Percentiles rank a stretch among this genome's conserved stretches.
phyloP scores from a whole-genome alignment of 148 eudicot genomes.

The Diospyros lotus region DNA sequence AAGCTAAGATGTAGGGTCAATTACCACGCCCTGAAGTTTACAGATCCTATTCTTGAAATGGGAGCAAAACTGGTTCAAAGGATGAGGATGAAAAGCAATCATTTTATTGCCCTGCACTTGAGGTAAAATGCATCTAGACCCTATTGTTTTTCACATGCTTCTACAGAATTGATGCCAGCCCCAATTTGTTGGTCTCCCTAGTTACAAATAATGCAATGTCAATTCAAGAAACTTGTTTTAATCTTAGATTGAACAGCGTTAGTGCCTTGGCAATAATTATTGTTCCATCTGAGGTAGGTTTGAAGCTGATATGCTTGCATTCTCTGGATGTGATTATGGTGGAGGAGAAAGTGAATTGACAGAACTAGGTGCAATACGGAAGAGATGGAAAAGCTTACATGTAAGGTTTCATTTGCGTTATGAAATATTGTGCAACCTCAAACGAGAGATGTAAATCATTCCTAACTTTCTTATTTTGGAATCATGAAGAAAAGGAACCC shows the following conservation, averaged over 20 bases:
- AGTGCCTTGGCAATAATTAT: constrained; percentile 5
- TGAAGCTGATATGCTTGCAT: constrained; percentile 96
- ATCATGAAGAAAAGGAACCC: constrained; percentile 61
- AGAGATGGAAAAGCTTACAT: constrained; percentile 80
- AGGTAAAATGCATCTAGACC: constrained; percentile 36
- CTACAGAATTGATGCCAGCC: background rate
- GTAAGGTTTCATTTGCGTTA: constrained; percentile 34
- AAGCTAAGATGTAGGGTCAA: constrained; percentile 87
- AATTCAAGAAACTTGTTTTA: constrained; percentile 5
- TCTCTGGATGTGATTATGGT: constrained; percentile 92
- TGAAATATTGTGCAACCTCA: background rate
- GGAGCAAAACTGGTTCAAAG: constrained; percentile 65
- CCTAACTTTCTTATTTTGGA: background rate
- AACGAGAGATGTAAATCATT: background rate
- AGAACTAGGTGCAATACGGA: constrained; percentile 58
- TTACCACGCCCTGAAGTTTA: constrained; percentile 73
- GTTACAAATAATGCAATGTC: background rate
- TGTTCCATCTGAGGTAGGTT: constrained; percentile 39
- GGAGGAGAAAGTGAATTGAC: constrained; percentile 72
- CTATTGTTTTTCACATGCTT: constrained; percentile 9
- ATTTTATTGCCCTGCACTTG: constrained; percentile 70
- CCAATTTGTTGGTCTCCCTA: background rate
- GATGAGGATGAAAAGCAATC: constrained; percentile 73
- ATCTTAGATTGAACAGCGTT: background rate
- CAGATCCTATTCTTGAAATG: constrained; percentile 61